phyloP scores from a whole-genome alignment of 768 basidiomycete species.

The Russula brevipes region DNA sequence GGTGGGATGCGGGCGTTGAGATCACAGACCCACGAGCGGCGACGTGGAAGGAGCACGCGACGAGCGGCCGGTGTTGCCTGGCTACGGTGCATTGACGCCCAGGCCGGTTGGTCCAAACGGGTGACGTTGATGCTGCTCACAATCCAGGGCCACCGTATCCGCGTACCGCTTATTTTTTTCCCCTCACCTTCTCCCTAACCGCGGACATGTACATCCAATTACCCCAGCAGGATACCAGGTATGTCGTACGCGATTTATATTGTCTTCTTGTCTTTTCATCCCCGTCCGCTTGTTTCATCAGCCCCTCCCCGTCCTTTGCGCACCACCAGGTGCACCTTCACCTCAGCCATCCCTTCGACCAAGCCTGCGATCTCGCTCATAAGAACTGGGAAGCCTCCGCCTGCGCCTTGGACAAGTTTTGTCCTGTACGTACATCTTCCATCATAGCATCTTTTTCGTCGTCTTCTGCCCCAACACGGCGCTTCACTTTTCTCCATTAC shows the following conservation, averaged over 20 bases:
- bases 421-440: slow-evolving; percentile 3
- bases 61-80: slow-evolving; percentile 8
- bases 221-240: slow-evolving; percentile 14
- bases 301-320: slow-evolving; percentile 3
- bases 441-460: not conserved
- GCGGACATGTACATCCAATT: slow-evolving; percentile 15
- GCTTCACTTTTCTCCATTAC: not conserved
- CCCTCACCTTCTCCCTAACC: not conserved
- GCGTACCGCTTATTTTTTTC: not conserved
- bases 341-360: not conserved
- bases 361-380: not conserved
- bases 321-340: not conserved
- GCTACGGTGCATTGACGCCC: not conserved
- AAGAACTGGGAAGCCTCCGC: slow-evolving; percentile 1
- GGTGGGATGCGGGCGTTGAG: too few species aligned
- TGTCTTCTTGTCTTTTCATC: not conserved
- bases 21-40: too few species aligned
- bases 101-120: too few species aligned
- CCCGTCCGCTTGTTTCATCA: not conserved
- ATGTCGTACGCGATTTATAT: slow-evolving; percentile 11
- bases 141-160: slow-evolving; percentile 5
- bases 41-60: not conserved
- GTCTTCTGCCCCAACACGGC: not conserved
- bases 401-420: not conserved
- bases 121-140: not conserved